A percentile compares a stretch with the other conserved stretches of the same genome.
Evolutionary conservation across 202 grass and related monocot species (phyloP).

Genomic region (Digitaria exilis): DNA sequence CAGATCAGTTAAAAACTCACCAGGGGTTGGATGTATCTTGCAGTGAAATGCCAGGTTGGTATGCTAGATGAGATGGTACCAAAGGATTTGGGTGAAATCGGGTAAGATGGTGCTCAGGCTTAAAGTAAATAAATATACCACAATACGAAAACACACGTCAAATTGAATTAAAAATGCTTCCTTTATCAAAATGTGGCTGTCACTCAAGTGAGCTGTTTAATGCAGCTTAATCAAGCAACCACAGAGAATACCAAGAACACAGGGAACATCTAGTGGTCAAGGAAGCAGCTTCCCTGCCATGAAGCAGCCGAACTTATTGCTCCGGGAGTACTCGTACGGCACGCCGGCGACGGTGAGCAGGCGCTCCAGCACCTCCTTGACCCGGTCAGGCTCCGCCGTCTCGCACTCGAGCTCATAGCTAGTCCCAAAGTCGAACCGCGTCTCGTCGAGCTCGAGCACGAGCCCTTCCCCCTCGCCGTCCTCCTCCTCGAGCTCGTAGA

Average conservation of each 20-base stretch:
- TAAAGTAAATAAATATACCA: no score
- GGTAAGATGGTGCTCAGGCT: no score
- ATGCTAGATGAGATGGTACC: no score
- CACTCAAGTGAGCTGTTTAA: background rate
- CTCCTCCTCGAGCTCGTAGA: background rate
- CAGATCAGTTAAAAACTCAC: no score
- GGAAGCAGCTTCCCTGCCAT: conserved; percentile 4
- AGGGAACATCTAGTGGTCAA: background rate
- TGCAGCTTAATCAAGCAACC: no score
- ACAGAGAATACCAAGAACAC: background rate
- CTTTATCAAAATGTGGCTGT: background rate
- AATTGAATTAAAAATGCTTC: background rate
- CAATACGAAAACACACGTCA: background rate
- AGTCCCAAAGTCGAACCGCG: background rate
- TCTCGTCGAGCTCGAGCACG: background rate
- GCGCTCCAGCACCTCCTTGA: background rate
- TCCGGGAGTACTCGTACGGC: background rate
- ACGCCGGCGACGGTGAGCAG: background rate
- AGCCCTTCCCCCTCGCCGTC: background rate
- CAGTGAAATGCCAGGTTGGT: no score
- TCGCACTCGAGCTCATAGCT: conserved; percentile 2
- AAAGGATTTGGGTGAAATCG: no score
- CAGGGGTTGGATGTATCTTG: no score
- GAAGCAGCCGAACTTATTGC: background rate
- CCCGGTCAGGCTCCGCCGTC: background rate